Evolutionary conservation across 2,329 filamentous ascomycete species (phyloP).

Genomic region (Diaporthe vaccinii): DNA sequence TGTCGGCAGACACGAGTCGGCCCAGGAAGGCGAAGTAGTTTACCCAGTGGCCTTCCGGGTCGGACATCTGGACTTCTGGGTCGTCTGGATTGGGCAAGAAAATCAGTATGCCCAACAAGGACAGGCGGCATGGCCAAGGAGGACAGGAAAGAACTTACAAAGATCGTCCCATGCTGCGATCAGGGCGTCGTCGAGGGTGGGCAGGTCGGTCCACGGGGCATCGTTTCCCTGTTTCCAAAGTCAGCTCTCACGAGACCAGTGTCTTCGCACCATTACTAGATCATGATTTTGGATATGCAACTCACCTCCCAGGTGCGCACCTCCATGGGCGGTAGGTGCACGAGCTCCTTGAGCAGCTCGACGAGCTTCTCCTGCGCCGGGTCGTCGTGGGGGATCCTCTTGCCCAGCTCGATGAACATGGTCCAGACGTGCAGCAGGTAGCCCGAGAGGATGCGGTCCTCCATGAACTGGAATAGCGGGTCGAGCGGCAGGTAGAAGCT

Average conservation of each 20-base stretch:
- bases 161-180: conserved; percentile 40
- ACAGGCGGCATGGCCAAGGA: neutral
- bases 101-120: neutral
- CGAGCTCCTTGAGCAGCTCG: conserved; percentile 37
- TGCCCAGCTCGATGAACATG: conserved; percentile 41
- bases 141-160: conserved; percentile 6
- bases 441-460: conserved; percentile 39
- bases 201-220: conserved; percentile 40
- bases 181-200: conserved; percentile 40
- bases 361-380: conserved; percentile 38
- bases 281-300: neutral
- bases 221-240: conserved; percentile 34
- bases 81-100: conserved; percentile 14
- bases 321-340: conserved; percentile 40
- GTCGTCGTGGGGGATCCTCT: conserved; percentile 38
- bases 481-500: conserved; percentile 41
- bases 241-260: conserved; percentile 16
- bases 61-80: conserved; percentile 36
- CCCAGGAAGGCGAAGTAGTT: conserved; percentile 42
- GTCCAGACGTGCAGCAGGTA: conserved; percentile 41
- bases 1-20: conserved; percentile 37
- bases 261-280: conserved; percentile 10
- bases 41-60: conserved; percentile 36
- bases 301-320: conserved; percentile 41
- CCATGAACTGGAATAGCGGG: conserved; percentile 36